Conservation (phyloP, 2,329 filamentous ascomycete species). For the Periconia macrospinosa region DNA sequence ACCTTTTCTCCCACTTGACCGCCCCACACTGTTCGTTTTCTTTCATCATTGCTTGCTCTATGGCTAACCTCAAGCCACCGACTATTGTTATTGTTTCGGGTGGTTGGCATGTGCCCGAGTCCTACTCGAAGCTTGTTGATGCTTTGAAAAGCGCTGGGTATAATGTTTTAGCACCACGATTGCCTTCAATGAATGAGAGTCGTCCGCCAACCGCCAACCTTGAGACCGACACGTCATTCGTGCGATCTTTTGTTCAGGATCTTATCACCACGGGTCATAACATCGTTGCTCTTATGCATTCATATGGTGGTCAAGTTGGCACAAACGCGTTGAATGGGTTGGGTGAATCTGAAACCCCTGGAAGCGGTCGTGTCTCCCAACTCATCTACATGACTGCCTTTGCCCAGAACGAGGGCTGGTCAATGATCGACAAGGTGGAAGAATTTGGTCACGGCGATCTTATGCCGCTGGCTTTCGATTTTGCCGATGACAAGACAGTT, state of each 20-base stretch:
- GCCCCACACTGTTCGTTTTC: no score
- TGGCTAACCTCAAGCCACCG: background rate
- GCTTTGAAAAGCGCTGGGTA: background rate
- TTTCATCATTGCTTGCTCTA: no score
- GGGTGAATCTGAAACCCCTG: no score
- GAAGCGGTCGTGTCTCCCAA: slow-evolving; percentile 4
- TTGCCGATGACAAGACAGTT: slow-evolving; percentile 4
- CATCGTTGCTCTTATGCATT: slow-evolving; percentile 10
- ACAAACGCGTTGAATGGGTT: slow-evolving; percentile 7
- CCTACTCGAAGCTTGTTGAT: background rate
- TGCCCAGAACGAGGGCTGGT: slow-evolving; percentile 2
- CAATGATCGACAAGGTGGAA: slow-evolving; percentile 11
- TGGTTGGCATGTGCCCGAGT: background rate
- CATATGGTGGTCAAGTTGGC: slow-evolving; percentile 10
- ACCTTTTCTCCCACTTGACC: no score
- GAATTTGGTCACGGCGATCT: slow-evolving; percentile 11
- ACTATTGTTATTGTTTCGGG: slow-evolving; percentile 1
- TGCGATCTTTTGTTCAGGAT: slow-evolving; percentile 2
- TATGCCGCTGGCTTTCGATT: slow-evolving; percentile 13
- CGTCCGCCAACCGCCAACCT: slow-evolving; percentile 5
- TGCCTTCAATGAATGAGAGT: background rate
- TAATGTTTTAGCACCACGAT: background rate
- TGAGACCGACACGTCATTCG: background rate
- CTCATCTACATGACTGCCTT: slow-evolving; percentile 16
- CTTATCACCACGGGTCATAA: slow-evolving; percentile 1